phyloP scores from a whole-genome alignment of 148 eudicot species.

The Agrostemma githago region DNA sequence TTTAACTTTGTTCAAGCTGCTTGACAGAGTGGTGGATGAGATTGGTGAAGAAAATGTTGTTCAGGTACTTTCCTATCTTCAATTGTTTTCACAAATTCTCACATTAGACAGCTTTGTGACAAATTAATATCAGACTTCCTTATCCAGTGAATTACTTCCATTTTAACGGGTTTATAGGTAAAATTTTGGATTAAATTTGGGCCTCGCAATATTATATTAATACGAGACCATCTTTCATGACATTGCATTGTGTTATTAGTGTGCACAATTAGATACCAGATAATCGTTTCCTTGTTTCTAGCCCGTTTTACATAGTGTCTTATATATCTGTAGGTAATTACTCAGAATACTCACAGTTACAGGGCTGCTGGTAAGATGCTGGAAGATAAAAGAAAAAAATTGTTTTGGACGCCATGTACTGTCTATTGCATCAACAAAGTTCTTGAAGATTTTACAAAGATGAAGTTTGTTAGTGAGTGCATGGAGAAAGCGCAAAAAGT shows the following conservation, averaged over 20 bases:
- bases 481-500: constrained; percentile 72
- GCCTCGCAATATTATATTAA: not conserved
- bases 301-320: not conserved
- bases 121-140: not conserved
- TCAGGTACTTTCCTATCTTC: constrained; percentile 51
- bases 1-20: constrained; percentile 54
- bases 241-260: not conserved
- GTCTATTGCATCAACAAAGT: constrained; percentile 66
- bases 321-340: constrained; percentile 56
- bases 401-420: constrained; percentile 96
- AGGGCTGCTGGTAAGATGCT: constrained; percentile 94
- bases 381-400: constrained; percentile 68
- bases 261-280: not conserved
- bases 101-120: not conserved
- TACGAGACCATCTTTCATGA: not conserved
- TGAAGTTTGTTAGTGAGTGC: constrained; percentile 72
- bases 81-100: not conserved
- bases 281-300: not conserved
- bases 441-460: constrained; percentile 70
- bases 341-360: constrained; percentile 69
- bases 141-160: not conserved
- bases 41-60: constrained; percentile 88
- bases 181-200: not conserved
- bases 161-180: not conserved
- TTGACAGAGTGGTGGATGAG: constrained; percentile 83